Percentiles rank a stretch among this genome's conserved stretches.
Conservation (phyloP, 2,329 filamentous ascomycete species). For the Macrophomina phaseolina region DNA sequence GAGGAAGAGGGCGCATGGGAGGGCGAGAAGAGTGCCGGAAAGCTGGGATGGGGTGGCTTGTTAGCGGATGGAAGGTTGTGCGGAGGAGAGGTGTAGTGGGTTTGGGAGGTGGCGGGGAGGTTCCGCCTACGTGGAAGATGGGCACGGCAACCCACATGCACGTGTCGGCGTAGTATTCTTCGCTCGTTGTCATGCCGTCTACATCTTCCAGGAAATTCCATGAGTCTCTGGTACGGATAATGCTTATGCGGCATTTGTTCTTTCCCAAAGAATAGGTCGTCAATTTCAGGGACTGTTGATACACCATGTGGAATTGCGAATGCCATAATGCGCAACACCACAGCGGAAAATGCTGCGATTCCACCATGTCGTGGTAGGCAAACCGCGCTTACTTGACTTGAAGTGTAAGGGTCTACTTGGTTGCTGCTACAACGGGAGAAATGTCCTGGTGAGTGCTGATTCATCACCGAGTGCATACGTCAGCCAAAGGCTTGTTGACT, state of each 20-base stretch:
- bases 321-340: no score
- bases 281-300: not conserved
- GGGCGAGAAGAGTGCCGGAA: conserved; percentile 1
- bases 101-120: not conserved
- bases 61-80: not conserved
- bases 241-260: conserved; percentile 24
- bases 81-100: not conserved
- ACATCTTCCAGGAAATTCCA: conserved; percentile 28
- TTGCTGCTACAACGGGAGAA: no score
- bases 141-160: not conserved
- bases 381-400: no score
- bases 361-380: no score
- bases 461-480: no score
- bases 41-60: not conserved
- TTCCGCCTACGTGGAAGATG: not conserved
- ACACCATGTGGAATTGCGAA: no score
- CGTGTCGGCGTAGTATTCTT: conserved; percentile 1
- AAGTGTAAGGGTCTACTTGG: no score
- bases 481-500: no score
- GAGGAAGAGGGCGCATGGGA: conserved; percentile 11
- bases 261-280: not conserved
- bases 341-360: no score
- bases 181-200: not conserved
- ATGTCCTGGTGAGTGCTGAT: no score
- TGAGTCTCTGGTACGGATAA: conserved; percentile 33